Percentiles rank a stretch among this genome's conserved stretches.
These are phyloP conservation scores for Vanrija sp. DNA, from an alignment of 1,284 basidiomycete species.

Conservation along the genomic window DNA sequence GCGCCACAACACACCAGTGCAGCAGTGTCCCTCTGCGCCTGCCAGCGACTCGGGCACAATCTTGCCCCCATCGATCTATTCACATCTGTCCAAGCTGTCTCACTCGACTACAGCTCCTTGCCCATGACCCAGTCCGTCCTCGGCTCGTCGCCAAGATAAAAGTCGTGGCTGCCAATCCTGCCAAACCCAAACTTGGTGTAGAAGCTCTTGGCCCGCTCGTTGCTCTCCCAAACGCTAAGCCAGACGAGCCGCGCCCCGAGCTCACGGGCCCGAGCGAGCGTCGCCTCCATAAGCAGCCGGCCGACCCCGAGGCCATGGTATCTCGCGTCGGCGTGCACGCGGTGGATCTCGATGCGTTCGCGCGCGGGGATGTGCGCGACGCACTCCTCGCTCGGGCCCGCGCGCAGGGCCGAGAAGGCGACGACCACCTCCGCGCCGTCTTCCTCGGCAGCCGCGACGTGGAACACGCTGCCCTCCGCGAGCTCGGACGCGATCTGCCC, in stretches of 20 bases:
- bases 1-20: too few relatives aligned
- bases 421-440: background rate
- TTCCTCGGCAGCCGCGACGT: conserved; percentile 3
- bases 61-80: too few relatives aligned
- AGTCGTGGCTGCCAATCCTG: conserved; percentile 17
- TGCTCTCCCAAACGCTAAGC: conserved; percentile 37
- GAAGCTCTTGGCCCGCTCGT: conserved; percentile 23
- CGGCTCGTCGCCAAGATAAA: conserved; percentile 12
- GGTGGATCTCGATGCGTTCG: conserved; percentile 11
- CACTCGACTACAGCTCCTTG: too few relatives aligned
- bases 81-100: too few relatives aligned
- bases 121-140: too few relatives aligned
- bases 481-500: conserved; percentile 3
- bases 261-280: conserved; percentile 13
- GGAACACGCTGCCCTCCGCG: background rate
- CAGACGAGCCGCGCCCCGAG: conserved; percentile 24
- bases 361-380: conserved; percentile 5
- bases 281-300: conserved; percentile 12
- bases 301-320: conserved; percentile 32
- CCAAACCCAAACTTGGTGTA: conserved; percentile 28
- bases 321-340: conserved; percentile 9
- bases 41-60: too few relatives aligned
- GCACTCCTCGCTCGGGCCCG: conserved; percentile 3
- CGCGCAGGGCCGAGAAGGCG: conserved; percentile 8
- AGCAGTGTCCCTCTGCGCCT: too few relatives aligned